phyloP scores from a whole-genome alignment of 2,329 filamentous ascomycete species.

The Cryphonectria naterciae region DNA sequence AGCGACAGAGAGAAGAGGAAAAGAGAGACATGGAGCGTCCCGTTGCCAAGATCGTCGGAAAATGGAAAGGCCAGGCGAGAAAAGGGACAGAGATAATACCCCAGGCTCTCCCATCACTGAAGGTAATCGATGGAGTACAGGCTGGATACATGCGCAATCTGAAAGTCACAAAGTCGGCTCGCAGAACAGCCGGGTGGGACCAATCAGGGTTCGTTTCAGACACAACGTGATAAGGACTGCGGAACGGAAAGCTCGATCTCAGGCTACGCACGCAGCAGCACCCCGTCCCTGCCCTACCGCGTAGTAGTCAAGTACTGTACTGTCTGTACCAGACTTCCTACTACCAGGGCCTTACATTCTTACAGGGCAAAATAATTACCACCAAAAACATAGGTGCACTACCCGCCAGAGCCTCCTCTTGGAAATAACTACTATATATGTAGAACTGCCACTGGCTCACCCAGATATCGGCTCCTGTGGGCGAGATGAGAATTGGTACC shows the following conservation, averaged over 20 bases:
- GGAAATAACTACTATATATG: too few species aligned
- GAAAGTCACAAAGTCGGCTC: not conserved
- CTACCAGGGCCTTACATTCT: not conserved
- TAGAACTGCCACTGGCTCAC: too few species aligned
- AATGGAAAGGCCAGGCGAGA: not conserved
- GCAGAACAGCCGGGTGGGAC: constrained; percentile 4
- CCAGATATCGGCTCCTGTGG: too few species aligned
- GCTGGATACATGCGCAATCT: constrained; percentile 3
- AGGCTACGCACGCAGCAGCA: not conserved
- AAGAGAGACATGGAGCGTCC: not conserved
- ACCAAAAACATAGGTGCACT: not conserved
- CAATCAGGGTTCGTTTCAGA: constrained; percentile 22
- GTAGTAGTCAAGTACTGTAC: too few species aligned
- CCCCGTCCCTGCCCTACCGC: too few species aligned
- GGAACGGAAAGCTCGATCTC: not conserved
- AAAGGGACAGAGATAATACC: not conserved
- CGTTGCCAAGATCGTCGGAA: not conserved
- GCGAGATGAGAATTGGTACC: too few species aligned
- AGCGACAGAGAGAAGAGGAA: not conserved
- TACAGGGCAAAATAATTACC: not conserved
- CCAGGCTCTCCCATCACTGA: not conserved
- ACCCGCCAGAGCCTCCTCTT: too few species aligned
- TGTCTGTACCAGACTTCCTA: too few species aligned
- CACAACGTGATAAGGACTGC: constrained; percentile 29
- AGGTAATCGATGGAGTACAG: not conserved